A percentile compares a stretch with the other conserved stretches of the same genome.
Conservation (phyloP, 2,329 filamentous ascomycete species). For the Claviceps sp. region DNA sequence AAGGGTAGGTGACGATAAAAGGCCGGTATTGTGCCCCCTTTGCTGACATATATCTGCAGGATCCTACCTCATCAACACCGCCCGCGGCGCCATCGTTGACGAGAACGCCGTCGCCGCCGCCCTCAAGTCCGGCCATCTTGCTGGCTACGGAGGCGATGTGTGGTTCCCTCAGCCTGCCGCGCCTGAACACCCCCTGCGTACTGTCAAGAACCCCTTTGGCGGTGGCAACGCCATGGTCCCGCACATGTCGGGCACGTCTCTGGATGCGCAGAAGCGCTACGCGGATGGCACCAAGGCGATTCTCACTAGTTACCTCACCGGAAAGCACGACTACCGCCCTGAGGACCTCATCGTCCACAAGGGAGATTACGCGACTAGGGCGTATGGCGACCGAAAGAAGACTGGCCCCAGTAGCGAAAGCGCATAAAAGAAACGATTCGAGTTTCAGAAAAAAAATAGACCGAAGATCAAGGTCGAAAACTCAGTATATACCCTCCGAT, state of each 20-base stretch:
- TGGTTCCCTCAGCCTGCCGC: constrained; percentile 98
- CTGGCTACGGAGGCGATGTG: constrained; percentile 77
- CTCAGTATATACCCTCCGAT: too few relatives aligned
- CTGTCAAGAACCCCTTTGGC: constrained; percentile 86
- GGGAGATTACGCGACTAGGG: constrained; percentile 90
- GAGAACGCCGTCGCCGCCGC: constrained; percentile 97
- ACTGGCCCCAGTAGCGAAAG: constrained; percentile 27
- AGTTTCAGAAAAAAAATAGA: background rate
- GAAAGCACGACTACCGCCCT: constrained; percentile 73
- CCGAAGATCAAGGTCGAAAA: background rate
- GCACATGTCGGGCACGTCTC: constrained; percentile 97
- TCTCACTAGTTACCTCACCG: constrained; percentile 79
- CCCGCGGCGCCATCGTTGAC: constrained; percentile 95
- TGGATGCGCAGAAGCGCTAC: constrained; percentile 92
- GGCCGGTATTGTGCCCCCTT: background rate
- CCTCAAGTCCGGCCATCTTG: constrained; percentile 80
- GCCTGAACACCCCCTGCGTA: constrained; percentile 82
- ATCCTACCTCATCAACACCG: constrained; percentile 96
- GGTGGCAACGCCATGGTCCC: constrained; percentile 98
- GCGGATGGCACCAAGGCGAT: constrained; percentile 81
- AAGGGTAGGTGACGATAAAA: constrained; percentile 43
- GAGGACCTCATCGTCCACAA: constrained; percentile 83
- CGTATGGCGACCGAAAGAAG: constrained; percentile 58
- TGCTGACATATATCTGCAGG: constrained; percentile 30
- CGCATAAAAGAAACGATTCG: background rate